Base-by-base conservation (phyloP, 1,284 basidiomycete genomes). In the Mycosarcoma mackinlayi region DNA sequence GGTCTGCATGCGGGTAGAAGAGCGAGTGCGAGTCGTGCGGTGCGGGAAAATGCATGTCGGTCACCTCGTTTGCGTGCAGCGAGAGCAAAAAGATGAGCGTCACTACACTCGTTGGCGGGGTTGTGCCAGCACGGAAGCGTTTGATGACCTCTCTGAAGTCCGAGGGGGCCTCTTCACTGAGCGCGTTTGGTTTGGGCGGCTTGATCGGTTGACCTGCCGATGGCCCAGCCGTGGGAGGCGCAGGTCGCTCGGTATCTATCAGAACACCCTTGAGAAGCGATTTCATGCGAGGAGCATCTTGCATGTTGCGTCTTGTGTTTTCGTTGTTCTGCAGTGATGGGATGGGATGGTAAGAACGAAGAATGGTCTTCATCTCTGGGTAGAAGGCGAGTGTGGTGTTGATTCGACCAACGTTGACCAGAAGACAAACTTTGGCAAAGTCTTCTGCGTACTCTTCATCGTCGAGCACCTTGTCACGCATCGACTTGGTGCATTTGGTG, bases 361-460 rank as follows among this genome's bases (percentile, higher is more conserved):
- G 86, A 13, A 89, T 86, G 1, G 91, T 92, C 83, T 90, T 89
- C 90, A 92, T 92, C 84, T 91, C 90, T 24, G 83, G 84, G 57
- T 84, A 84, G 73, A 85, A 94, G 58, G 93, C 93, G 87, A 94
- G 90, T 28, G 93, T 94, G 23, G 93, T 94, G 80, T 94, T 95
- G 82, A 95, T 92, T 57, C 92, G 86, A n/a, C 93, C 93, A 46
- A 94, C 90, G 77, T 95, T 95, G 47, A 93, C 91, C 41, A 95
- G 86, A 25, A 95, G 85, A 38, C 91, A 90, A 40, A 94, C 78
- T 35, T 84, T 93, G 48, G 89, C 90, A 70, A 93, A 88, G 83
- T 93, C 92, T 55, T 89, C 85, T 3, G 89, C 90, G 81, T 92
- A 94, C 16, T 88, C 88, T 30, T 90, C 90, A 2, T 88, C 90